A percentile compares a stretch with the other conserved stretches of the same genome.
Conservation (phyloP, 371 early-diverging fungal species). For the Mortierella sp. region DNA sequence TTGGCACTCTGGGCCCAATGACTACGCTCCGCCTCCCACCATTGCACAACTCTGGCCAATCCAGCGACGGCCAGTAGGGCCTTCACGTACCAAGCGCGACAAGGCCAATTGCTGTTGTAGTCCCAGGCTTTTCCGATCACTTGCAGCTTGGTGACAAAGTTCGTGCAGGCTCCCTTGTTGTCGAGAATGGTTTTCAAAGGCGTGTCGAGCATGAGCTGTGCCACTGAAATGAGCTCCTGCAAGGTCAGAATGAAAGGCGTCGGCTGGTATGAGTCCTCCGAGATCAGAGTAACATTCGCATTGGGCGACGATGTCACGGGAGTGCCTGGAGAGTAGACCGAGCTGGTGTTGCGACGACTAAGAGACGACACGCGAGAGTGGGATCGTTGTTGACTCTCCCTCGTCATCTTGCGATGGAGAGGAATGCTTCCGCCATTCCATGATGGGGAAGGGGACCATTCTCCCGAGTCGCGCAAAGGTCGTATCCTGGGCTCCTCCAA, state of each 20-base stretch:
- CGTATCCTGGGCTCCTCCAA: constrained; percentile 39
- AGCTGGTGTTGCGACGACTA: constrained; percentile 30
- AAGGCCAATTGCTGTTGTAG: constrained; percentile 69
- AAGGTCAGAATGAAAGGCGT: constrained; percentile 72
- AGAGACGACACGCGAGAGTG: constrained; percentile 54
- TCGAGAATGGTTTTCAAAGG: constrained; percentile 67
- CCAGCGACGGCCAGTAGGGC: constrained; percentile 70
- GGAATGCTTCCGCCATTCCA: constrained; percentile 59
- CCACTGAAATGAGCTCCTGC: constrained; percentile 69
- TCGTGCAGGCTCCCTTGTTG: constrained; percentile 66
- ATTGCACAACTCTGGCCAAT: constrained; percentile 70
- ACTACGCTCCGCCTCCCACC: constrained; percentile 73
- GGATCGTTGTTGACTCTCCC: constrained; percentile 50
- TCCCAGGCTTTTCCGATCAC: constrained; percentile 66
- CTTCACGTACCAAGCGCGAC: constrained; percentile 68
- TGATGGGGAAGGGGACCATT: constrained; percentile 56
- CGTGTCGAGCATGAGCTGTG: constrained; percentile 71
- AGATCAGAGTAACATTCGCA: constrained; percentile 63
- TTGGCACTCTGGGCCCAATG: constrained; percentile 55
- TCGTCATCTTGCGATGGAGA: constrained; percentile 53
- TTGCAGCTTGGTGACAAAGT: constrained; percentile 67
- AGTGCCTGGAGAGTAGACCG: constrained; percentile 35
- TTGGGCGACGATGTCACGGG: constrained; percentile 50
- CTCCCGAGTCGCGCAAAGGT: constrained; percentile 52
- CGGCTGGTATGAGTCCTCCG: constrained; percentile 71